Base-by-base conservation (phyloP, 768 basidiomycete species). In the Suillus subluteus region DNA sequence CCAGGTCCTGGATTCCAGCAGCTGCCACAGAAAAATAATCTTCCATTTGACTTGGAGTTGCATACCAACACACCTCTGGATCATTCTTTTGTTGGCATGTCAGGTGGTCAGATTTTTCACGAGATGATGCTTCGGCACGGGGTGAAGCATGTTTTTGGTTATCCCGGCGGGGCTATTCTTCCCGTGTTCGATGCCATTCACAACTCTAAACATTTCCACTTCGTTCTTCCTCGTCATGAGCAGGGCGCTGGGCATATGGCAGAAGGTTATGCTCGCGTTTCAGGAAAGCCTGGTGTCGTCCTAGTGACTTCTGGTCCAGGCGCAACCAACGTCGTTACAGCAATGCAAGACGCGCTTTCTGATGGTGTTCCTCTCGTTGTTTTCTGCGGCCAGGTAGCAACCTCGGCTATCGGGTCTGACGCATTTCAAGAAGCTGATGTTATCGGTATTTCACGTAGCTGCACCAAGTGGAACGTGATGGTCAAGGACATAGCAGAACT, bases 401-500 rank as follows among this genome's bases (percentile, higher is more conserved):
- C 97, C 9, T 93, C 93, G n/a, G 91, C 94, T 62, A 99, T 99
- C 67, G 97, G 97, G n/a, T 96, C 94, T 18, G 97, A 99, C 75
- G 94, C 95, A 1, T 99, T 99, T 87, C 98, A 99, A 76, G 98
- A 99, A 80, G 98, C 98, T 48, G 98, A 99, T 76, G 80, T 99
- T 61, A 84, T 99, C 65, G 98, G 98, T 59, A 99, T 99, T 78
- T 98, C 96, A 38, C 86, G 97, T 62, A 90, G 91, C 72, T 99
- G 98, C 82, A 99, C 98, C 32, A 99, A 99, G 78, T 99, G 98
- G 98, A 99, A 99, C 75, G 97, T 99, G 67, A 97, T 99, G 96
- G 94, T 99, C 62, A 99, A 98, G 79, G 96, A 96, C 74, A 94
- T 99, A 67, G 79, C 92, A 15, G 98, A 99, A 79, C 85, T 99